Evolutionary conservation across 805 yeast genomes (phyloP).

Genomic region (Debaryomyces tyrocola): DNA sequence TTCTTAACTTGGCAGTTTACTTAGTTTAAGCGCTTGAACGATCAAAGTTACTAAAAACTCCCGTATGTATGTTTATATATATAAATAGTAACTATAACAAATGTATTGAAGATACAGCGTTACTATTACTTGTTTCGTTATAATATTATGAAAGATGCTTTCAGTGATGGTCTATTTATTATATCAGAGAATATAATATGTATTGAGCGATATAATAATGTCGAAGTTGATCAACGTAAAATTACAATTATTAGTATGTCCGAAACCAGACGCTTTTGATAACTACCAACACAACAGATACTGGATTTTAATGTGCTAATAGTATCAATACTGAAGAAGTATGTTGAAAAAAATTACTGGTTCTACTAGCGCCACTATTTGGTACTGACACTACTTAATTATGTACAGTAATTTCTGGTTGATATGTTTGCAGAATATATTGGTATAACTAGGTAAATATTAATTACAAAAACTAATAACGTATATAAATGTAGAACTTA

Average conservation of each 20-base stretch:
- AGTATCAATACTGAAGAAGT: too few relatives aligned
- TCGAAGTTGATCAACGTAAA: background rate
- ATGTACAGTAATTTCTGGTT: too few relatives aligned
- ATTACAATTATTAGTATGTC: background rate
- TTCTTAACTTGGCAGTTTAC: too few relatives aligned
- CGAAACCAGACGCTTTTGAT: background rate
- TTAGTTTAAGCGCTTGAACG: background rate
- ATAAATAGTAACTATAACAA: background rate
- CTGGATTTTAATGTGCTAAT: too few relatives aligned
- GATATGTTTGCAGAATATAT: too few relatives aligned
- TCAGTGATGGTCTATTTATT: background rate
- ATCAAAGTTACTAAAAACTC: slow-evolving; percentile 1
- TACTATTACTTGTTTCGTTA: background rate
- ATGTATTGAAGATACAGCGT: background rate
- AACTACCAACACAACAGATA: too few relatives aligned
- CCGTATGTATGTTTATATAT: background rate
- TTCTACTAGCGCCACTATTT: too few relatives aligned
- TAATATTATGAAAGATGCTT: background rate
- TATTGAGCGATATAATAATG: background rate
- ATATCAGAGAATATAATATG: background rate
- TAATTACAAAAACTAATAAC: background rate
- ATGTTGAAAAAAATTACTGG: too few relatives aligned
- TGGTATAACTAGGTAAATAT: background rate
- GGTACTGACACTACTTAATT: too few relatives aligned
- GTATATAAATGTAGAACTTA: background rate